Base-by-base conservation (phyloP, 2,329 filamentous ascomycete species). In the Paraphaeosphaeria minitans region DNA sequence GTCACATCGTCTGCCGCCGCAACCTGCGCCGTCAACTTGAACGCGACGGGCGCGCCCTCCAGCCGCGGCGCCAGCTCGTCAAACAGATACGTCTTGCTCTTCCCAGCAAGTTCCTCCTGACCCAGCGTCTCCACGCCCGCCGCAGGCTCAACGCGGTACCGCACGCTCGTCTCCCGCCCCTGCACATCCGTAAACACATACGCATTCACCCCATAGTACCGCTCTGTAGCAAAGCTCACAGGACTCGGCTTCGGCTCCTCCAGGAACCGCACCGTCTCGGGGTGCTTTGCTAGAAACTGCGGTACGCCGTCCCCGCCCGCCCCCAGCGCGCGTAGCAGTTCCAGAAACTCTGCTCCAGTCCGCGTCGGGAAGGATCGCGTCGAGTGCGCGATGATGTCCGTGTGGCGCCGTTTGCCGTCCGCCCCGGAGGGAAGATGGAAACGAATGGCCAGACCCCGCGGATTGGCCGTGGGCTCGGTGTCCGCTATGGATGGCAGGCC, bases 301-400 rank as follows among this genome's bases (percentile, higher is more conserved):
- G 75, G 77, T 0, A 83, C 70, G 33, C 66, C 68, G 7, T 63
- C 61, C 5, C 61, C 67, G 0, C 66, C 68, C 49, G 70, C 59
- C 6, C 68, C 75, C 10, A 66, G 66, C 0, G 81, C 79, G n/a
- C 68, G 63, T 33, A 86, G 75, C 51, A 86, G 77, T 9, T 77
- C 76, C 1, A 85, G 77, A 48, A 85, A 83, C n/a, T 81, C 82
- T 14, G 78, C 82, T 14, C 83, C 83, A 0, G 81, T 85, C 37
- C 79, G 75, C 0, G 78, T 79, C 0, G 84, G 84, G 70, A 87
- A 86, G 68, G 77, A 80, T 2, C 80, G 76, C 1, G 81, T 82
- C 1, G 79, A 82, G 71, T 87, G 84, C 0, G 78, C 71, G 52
- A 87, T 75, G 63, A 87, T 82, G 66, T 87, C 84, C 1, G 84